phyloP scores from a whole-genome alignment of 768 basidiomycete genomes.

The Coprinellus aureogranulatus region DNA sequence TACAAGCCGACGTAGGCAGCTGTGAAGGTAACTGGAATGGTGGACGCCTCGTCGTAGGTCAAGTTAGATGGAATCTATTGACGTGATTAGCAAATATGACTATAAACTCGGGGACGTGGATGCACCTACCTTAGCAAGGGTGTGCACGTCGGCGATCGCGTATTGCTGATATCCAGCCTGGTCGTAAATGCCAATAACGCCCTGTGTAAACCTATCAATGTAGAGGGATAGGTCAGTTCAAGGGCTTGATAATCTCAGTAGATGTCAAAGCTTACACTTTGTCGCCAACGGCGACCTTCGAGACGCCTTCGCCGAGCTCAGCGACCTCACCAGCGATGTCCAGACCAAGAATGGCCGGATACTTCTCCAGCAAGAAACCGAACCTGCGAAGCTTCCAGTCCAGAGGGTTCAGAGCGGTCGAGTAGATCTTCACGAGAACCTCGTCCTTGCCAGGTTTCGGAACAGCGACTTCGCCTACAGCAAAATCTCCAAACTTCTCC shows the following conservation, averaged over 20 bases:
- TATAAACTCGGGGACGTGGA: not conserved
- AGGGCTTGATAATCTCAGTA: slow-evolving; percentile 13
- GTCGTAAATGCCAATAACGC: slow-evolving; percentile 29
- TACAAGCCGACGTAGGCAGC: slow-evolving; percentile 49
- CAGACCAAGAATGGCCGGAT: slow-evolving; percentile 48
- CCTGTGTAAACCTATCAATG: slow-evolving; percentile 42
- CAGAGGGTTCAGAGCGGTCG: slow-evolving; percentile 45
- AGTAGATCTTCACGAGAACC: slow-evolving; percentile 38
- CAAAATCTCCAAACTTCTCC: slow-evolving; percentile 26
- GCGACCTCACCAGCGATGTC: slow-evolving; percentile 32
- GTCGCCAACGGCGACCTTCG: slow-evolving; percentile 44
- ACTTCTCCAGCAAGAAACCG: slow-evolving; percentile 36
- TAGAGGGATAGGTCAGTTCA: no score
- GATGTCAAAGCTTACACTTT: slow-evolving; percentile 39
- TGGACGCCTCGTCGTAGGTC: slow-evolving; percentile 47
- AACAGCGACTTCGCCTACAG: slow-evolving; percentile 32
- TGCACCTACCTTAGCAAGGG: slow-evolving; percentile 32
- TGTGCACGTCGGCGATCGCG: slow-evolving; percentile 33
- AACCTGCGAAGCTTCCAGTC: slow-evolving; percentile 52
- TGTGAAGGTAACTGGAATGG: slow-evolving; percentile 47
- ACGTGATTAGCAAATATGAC: slow-evolving; percentile 28
- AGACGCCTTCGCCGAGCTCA: slow-evolving; percentile 48
- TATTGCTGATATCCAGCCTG: slow-evolving; percentile 44
- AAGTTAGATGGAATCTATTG: slow-evolving; percentile 44
- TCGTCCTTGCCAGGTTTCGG: slow-evolving; percentile 17